Evolutionary conservation across 306 rosid genomes (phyloP), one percentile per base, ranked within the genome.

Genomic region (Lupinus albus): DNA sequence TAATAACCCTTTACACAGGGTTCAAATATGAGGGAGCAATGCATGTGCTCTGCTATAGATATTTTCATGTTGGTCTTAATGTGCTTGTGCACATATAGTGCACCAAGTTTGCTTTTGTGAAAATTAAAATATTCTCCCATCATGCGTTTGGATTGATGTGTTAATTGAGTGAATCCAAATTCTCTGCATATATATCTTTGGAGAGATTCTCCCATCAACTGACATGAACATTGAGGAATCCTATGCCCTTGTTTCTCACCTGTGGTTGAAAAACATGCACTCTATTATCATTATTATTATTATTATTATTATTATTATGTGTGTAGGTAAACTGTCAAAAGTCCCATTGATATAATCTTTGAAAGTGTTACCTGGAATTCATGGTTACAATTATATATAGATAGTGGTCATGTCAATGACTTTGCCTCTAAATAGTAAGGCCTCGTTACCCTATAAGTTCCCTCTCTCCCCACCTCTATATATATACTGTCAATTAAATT

Each of bases 141-240:
- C 4, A 66, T 66, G 62, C 33, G 25, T 66, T 74, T 66, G 73
- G 68, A 45, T 74, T 65, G 73, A 74, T 56, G 61, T 44, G 25
- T 35, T 61, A 56, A 66, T n/a, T 65, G 16, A 67, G 55, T 36
- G 68, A 58, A 75, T 57, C 39, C 21, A 56, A 75, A 38, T 25
- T 74, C 11, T 21, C 46, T 55, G 46, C 54, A 66, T 44, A 47
- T 46, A 66, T 44, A 47, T 46, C 61, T 66, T 47, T 35, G 53
- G 18, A 65, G 36, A 67, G 74, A 75, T 67, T 75, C 74, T 63
- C 49, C 25, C n/a, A n/a, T 67, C 54, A 8, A 47, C 74, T 75
- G 74, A 75, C 74, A 66, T 58, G 47, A 75, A 67, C 21, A 15
- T 58, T 57, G 55, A 58, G 79, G 79, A 67, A 75, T 75, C 79